phyloP scores from a whole-genome alignment of 805 yeast genomes.

The Candida tallmaniae region DNA sequence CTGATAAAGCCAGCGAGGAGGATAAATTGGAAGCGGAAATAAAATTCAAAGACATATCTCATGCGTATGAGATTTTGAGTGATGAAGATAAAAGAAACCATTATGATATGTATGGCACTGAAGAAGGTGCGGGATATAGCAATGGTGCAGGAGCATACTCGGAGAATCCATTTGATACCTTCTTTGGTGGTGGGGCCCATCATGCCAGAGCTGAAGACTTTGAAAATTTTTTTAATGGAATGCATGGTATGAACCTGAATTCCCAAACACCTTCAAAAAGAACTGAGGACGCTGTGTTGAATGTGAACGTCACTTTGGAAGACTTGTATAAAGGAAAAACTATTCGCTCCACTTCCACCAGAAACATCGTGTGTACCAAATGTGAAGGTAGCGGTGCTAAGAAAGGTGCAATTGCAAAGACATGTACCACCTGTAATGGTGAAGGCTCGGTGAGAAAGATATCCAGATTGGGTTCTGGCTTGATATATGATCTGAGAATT shows the following conservation, averaged over 20 bases:
- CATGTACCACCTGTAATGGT: slow-evolving; percentile 72
- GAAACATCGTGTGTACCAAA: slow-evolving; percentile 64
- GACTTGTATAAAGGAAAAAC: slow-evolving; percentile 80
- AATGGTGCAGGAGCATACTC: slow-evolving; percentile 10
- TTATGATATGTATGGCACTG: slow-evolving; percentile 56
- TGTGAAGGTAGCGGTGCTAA: slow-evolving; percentile 80
- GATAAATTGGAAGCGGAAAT: slow-evolving; percentile 68
- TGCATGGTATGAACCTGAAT: slow-evolving; percentile 23
- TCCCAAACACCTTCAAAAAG: slow-evolving; percentile 22
- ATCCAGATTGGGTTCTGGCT: slow-evolving; percentile 67
- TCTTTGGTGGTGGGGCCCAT: slow-evolving; percentile 37
- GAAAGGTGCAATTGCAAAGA: slow-evolving; percentile 47
- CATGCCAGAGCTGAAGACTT: slow-evolving; percentile 73
- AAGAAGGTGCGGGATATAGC: slow-evolving; percentile 16
- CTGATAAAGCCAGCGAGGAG: slow-evolving; percentile 76
- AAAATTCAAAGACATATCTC: slow-evolving; percentile 75
- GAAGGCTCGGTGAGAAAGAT: slow-evolving; percentile 58
- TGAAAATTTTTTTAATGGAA: slow-evolving; percentile 57
- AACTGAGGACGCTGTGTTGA: slow-evolving; percentile 67
- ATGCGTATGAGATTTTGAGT: slow-evolving; percentile 78
- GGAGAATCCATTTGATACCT: slow-evolving; percentile 17
- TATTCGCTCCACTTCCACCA: slow-evolving; percentile 64
- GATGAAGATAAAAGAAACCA: slow-evolving; percentile 60
- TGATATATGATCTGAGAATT: slow-evolving; percentile 58
- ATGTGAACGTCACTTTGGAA: slow-evolving; percentile 60